Conservation (phyloP, 1,139 yeast species). For the Debaryomyces fabryi region DNA sequence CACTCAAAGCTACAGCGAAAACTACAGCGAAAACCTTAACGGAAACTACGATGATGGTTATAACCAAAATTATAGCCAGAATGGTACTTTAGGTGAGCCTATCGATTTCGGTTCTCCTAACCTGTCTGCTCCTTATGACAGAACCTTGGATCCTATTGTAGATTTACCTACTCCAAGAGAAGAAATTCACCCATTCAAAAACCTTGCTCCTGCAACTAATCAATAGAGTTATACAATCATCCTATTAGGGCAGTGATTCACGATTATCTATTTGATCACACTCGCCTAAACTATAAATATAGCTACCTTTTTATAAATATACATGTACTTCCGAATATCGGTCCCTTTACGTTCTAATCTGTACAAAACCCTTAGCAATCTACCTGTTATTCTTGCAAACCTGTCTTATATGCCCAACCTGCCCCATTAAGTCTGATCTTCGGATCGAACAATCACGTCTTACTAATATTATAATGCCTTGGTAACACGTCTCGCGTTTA, state of each 20-base stretch:
- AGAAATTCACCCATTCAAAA: slow-evolving; percentile 19
- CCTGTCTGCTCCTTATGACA: slow-evolving; percentile 5
- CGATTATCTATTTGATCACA: slow-evolving; percentile 1
- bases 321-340: slow-evolving; percentile 3
- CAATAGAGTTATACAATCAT: background rate
- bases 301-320: background rate
- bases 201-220: slow-evolving; percentile 2
- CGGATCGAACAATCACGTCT: slow-evolving; percentile 4
- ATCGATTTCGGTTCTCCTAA: slow-evolving; percentile 10
- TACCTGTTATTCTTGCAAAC: background rate
- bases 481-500: slow-evolving; percentile 8
- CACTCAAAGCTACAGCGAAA: background rate
- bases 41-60: background rate
- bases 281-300: background rate
- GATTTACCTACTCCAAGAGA: slow-evolving; percentile 29
- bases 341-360: background rate
- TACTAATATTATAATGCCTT: slow-evolving; percentile 5
- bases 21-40: background rate
- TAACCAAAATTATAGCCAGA: slow-evolving; percentile 1
- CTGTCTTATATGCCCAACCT: background rate
- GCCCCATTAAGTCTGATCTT: background rate
- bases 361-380: background rate
- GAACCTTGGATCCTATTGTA: slow-evolving; percentile 22
- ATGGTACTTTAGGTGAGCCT: slow-evolving; percentile 14
- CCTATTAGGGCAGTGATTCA: background rate